phyloP scores from a whole-genome alignment of 2,329 filamentous ascomycete genomes.

The Lachnellula occidentalis region DNA sequence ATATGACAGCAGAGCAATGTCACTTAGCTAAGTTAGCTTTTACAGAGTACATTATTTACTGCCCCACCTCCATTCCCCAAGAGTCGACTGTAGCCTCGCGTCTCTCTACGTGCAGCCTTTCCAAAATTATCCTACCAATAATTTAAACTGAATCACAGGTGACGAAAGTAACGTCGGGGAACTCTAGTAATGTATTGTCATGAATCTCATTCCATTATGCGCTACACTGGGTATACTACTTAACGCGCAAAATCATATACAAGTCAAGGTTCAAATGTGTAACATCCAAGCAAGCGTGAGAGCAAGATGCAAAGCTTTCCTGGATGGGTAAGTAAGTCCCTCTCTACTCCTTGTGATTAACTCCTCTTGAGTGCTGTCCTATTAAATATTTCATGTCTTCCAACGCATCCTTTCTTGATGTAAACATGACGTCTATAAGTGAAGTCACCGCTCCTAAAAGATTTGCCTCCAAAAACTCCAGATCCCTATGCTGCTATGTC shows the following conservation, averaged over 20 bases:
- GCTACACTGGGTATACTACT: constrained; percentile 28
- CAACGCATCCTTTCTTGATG: constrained; percentile 10
- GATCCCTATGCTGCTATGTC: constrained; percentile 14
- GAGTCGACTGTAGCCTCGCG: too few species aligned
- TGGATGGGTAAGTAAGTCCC: constrained; percentile 1
- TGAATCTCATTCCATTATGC: constrained; percentile 18
- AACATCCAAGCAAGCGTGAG: constrained; percentile 10
- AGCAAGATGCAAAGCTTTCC: constrained; percentile 9
- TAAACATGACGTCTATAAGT: constrained; percentile 27
- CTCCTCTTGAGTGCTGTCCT: constrained; percentile 5
- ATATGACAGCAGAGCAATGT: too few species aligned
- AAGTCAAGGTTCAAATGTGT: constrained; percentile 14
- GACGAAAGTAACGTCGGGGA: background rate
- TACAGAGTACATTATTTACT: too few species aligned
- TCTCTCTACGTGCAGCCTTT: too few species aligned
- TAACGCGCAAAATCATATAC: constrained; percentile 28
- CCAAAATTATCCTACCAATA: too few species aligned
- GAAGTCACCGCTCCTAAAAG: constrained; percentile 21
- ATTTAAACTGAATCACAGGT: too few species aligned
- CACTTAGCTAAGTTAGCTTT: too few species aligned
- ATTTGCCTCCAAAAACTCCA: constrained; percentile 25
- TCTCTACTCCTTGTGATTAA: constrained; percentile 4
- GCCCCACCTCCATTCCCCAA: too few species aligned
- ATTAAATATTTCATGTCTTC: constrained; percentile 7
- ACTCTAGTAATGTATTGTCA: background rate